Percentiles rank a stretch among this genome's conserved stretches.
phyloP scores from a whole-genome alignment of 306 rosid genomes.

The Sphenostylis stenocarpa region DNA sequence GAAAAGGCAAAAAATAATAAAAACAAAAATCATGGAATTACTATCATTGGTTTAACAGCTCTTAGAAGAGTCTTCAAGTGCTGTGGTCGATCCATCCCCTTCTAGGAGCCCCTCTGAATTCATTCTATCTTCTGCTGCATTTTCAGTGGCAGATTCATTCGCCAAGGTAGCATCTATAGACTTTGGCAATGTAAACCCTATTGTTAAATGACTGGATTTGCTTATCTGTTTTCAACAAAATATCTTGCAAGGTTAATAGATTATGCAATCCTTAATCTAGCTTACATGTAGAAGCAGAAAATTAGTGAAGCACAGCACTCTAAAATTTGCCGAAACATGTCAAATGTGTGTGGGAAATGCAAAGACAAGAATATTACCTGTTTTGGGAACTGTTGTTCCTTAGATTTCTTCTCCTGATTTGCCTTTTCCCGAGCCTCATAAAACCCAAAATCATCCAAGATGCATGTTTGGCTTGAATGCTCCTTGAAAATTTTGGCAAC shows the following conservation, averaged over 20 bases:
- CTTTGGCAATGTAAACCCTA: conserved; percentile 33
- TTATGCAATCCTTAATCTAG: neutral
- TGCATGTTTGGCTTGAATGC: conserved; percentile 45
- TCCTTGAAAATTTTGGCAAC: conserved; percentile 47
- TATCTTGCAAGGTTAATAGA: neutral
- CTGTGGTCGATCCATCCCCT: conserved; percentile 29
- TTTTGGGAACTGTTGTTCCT: conserved; percentile 38
- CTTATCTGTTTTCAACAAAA: conserved; percentile 25
- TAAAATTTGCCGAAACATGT: conserved; percentile 3
- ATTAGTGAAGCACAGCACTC: neutral
- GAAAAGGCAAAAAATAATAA: neutral
- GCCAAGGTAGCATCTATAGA: conserved; percentile 34
- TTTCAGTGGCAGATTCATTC: conserved; percentile 30
- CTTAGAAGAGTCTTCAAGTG: conserved; percentile 38
- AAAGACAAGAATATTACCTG: conserved; percentile 32
- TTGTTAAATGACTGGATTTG: conserved; percentile 27
- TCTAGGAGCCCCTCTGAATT: conserved; percentile 22
- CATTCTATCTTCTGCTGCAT: conserved; percentile 27
- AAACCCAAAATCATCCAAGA: conserved; percentile 59
- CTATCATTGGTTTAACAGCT: conserved; percentile 24
- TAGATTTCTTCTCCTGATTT: conserved; percentile 39
- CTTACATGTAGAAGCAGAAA: neutral
- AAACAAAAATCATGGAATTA: conserved; percentile 2
- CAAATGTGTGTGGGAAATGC: neutral
- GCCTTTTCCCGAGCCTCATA: conserved; percentile 46